Base-by-base conservation (phyloP, 305 asterid species). In the Salvia sclarea region DNA sequence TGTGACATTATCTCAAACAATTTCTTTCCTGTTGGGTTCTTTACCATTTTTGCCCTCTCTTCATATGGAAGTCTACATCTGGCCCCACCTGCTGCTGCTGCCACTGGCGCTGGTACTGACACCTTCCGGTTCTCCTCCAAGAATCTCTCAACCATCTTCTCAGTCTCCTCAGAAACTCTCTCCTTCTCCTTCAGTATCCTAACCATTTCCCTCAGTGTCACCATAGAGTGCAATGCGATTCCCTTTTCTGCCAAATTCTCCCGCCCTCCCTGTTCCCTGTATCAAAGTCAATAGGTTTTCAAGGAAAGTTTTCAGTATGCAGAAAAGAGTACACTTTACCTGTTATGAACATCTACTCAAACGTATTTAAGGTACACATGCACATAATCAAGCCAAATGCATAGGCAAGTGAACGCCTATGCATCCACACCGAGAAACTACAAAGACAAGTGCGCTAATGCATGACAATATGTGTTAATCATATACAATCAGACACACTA, bases 251-350 rank as follows among this genome's bases (percentile, higher is more conserved):
- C 97, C 81, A 93, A 83, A 66, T 85, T 93, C 71, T 90, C 95
- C 84, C 92, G 82, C 69, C 97, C 98, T 71, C 97, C 98, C 83
- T 90, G 98, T 75, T 93, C 98, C 88, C 98, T 90, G 69, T 45
- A 72, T 47, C 64, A 22, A 62, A 59, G 25, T 17, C 31, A 37
- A 33, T 59, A 37, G 8, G 10, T 17, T 17, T 33, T 35, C 31
- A 11, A 20, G 59, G n/a, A 3, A 17, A 43, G 31, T 18, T 30
- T 44, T 66, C 48, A 35, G 28, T 38, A 24, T 43, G 38, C 12
- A 52, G 17, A 14, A 71, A 2, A 55, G 53, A 47, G 44, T 5
- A 41, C 13, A 18, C 31, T 52, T 25, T 40, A 28, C 60, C 53
- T 38, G 61, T 25, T 30, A 49, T 35, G 35, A 4, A 20, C 35